Conservation (phyloP, 2,329 filamentous ascomycete genomes). For the Rosellinia necatrix region DNA sequence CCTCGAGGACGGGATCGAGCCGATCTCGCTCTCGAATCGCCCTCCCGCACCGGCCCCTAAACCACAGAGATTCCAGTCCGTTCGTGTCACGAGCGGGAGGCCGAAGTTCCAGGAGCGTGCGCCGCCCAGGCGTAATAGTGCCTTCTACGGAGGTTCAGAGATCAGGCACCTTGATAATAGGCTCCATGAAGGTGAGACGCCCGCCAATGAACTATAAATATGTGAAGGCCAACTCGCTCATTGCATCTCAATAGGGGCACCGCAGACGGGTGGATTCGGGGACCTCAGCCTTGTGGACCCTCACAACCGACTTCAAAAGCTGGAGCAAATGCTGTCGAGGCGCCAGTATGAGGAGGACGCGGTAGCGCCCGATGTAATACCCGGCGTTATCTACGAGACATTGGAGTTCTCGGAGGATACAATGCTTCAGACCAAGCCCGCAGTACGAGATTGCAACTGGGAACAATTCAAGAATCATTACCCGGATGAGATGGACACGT, state of each 20-base stretch:
- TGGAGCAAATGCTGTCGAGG: conserved; percentile 19
- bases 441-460: conserved; percentile 26
- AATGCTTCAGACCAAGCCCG: conserved; percentile 23
- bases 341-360: not conserved
- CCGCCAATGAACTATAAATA: not conserved
- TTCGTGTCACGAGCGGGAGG: conserved; percentile 17
- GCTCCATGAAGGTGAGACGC: conserved; percentile 13
- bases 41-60: conserved; percentile 24
- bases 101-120: conserved; percentile 13
- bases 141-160: conserved; percentile 18
- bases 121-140: conserved; percentile 20
- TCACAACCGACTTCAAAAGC: conserved; percentile 24
- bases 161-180: not conserved
- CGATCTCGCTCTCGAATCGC: conserved; percentile 18
- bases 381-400: not conserved
- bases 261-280: conserved; percentile 12
- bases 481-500: conserved; percentile 20
- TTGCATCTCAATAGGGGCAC: not conserved
- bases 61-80: conserved; percentile 27
- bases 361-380: not conserved
- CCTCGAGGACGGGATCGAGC: conserved; percentile 23
- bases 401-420: conserved; percentile 13
- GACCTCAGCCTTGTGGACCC: conserved; percentile 25
- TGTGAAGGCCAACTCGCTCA: conserved; percentile 1
- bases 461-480: conserved; percentile 29